Conservation (phyloP, 768 basidiomycete species). For the Russula sp. region DNA sequence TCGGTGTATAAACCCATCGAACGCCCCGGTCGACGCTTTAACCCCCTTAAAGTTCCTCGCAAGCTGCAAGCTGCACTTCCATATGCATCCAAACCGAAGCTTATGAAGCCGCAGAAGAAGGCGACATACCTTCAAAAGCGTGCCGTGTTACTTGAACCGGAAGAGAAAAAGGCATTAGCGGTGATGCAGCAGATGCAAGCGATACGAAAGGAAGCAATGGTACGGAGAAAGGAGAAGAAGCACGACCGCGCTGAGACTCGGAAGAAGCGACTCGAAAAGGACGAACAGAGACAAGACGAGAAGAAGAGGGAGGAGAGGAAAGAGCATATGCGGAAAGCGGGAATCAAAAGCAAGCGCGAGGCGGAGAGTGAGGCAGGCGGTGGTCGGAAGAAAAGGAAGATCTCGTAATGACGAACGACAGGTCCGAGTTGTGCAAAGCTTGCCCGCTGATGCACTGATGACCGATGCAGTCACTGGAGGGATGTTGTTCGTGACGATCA, state of each 20-base stretch:
- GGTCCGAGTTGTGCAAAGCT: background rate
- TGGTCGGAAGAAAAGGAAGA: conserved; percentile 50
- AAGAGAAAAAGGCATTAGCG: conserved; percentile 89
- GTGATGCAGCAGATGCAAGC: conserved; percentile 92
- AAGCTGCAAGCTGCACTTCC: conserved; percentile 89
- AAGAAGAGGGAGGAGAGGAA: conserved; percentile 75
- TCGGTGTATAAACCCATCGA: conserved; percentile 85
- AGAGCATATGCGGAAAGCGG: conserved; percentile 64
- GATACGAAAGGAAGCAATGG: conserved; percentile 82
- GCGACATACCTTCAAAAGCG: conserved; percentile 92
- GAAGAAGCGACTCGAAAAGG: conserved; percentile 67
- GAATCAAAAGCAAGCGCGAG: conserved; percentile 67
- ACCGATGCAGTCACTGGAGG: background rate
- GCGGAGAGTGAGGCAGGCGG: conserved; percentile 53
- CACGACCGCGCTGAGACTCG: conserved; percentile 64
- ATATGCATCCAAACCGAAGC: conserved; percentile 87
- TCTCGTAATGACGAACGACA: conserved; percentile 12
- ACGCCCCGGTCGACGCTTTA: conserved; percentile 79
- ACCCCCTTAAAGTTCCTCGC: conserved; percentile 80
- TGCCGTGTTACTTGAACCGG: conserved; percentile 91
- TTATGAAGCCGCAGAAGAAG: conserved; percentile 64
- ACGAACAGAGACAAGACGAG: conserved; percentile 52
- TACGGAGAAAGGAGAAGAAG: conserved; percentile 78
- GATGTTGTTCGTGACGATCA: background rate
- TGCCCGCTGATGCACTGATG: background rate